Evolutionary conservation across 345 rosid species (phyloP), one percentile per base, ranked within the genome.

Genomic region (Eucalyptus marginata): DNA sequence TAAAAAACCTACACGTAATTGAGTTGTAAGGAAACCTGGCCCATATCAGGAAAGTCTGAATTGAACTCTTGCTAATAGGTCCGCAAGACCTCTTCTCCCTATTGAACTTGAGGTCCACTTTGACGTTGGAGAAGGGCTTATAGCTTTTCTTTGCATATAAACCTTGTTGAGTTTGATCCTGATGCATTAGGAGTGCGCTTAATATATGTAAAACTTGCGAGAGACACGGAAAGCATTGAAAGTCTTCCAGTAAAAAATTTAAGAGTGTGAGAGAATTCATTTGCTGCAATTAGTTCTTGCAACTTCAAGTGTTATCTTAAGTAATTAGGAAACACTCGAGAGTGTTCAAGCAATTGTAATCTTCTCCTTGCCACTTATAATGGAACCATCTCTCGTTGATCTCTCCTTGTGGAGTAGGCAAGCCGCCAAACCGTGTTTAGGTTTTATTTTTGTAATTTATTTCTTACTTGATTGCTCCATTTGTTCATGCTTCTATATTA

Each of bases 401-500:
- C 66, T 59, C 13, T 59, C n/a, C 66, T 5, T 5, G 14, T 11
- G 14, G n/a, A 25, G 66, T 11, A 59, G 66, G 7, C 31, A 11
- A 11, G 13, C 14, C 15, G 1, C 31, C 15, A 5, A 25, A 59
- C 13, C 14, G 0, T 59, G 66, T 25, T 25, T 14, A 25, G 3
- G n/a, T 25, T 59, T 25, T 59, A 59, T 59, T 59, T 59, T 0
- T 59, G 4, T 12, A 25, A 59, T 11, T 25, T 59, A 59, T 5
- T 25, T 59, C 29, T 22, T 22, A 10, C 62, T 56, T 10, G 62
- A 56, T 56, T 4, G 27, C 27, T 56, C 25, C 7, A 12, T 59
- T 59, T 25, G n/a, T 59, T 25, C n/a, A 59, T 0, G 0, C 15
- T 27, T 59, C 66, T 15, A 12, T 6, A 1, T 27, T 27, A 59